Evolutionary conservation across 768 basidiomycete species (phyloP), one percentile per base, ranked within the genome.

Genomic region (Gymnopilus junonius): DNA sequence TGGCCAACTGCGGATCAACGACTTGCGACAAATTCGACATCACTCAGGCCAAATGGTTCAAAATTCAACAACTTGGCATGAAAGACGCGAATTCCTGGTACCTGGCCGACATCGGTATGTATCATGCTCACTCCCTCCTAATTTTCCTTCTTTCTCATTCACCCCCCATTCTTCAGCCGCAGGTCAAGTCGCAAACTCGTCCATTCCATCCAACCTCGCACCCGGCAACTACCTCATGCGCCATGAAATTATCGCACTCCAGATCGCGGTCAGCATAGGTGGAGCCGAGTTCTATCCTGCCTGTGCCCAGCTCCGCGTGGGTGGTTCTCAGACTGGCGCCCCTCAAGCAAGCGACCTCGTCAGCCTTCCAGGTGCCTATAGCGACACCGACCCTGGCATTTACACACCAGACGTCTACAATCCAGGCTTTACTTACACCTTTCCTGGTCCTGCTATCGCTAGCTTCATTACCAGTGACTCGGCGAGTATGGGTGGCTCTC

Each of bases 271-370:
- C 20, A 66, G 69, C 2, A 8, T 70, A 12, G 86, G 87, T 6
- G 90, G 89, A 20, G 92, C 90, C 1, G 92, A 94, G 75, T 94
- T 93, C 75, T 94, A 94, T 72, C 87, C 90, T 0, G 83, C 85
- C 31, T 94, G 92, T 73, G 79, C 83, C 3, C 83, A 88, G 74
- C 71, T 90, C 62, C 76, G 71, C 40, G 73, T 93, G 39, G 75
- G 80, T 1, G 90, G 91, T 8, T 80, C 76, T 53, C 81, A 81
- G 48, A 81, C 80, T 1, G 87, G 84, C 12, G 71, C 65, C 1
- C 87, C 89, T 3, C 69, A 71, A 0, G 25, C 73, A 4, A 74
- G 70, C 62, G 84, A 88, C 50, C 85, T 87, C 35, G 90, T 90
- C 43, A 79, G 75, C 31, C 80, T 93, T 63, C 92, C 92, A 1